phyloP scores from a whole-genome alignment of 768 basidiomycete genomes.

The Sporobolomyces roseus region DNA sequence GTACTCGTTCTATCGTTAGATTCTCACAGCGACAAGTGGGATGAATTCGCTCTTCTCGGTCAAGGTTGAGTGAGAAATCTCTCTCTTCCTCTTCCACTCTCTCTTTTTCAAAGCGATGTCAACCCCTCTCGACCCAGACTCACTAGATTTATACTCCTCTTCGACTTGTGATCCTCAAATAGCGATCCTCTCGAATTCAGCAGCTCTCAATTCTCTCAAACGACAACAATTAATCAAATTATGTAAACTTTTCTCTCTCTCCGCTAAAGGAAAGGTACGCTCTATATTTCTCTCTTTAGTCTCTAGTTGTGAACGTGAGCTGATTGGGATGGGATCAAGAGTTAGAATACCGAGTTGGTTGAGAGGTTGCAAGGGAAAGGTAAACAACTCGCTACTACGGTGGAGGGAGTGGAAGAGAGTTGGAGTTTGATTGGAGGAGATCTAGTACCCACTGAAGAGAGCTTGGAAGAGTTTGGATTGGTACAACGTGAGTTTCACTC shows the following conservation, averaged over 20 bases:
- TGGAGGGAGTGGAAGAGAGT: slow-evolving; percentile 54
- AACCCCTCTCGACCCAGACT: too few relatives aligned
- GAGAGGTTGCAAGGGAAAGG: background rate
- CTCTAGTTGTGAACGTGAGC: background rate
- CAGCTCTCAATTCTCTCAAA: background rate
- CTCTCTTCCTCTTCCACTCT: background rate
- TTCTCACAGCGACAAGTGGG: too few relatives aligned
- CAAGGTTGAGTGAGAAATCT: too few relatives aligned
- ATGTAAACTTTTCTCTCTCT: background rate
- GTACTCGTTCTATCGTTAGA: too few relatives aligned
- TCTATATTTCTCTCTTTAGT: background rate
- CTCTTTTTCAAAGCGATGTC: background rate
- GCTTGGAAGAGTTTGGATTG: too few relatives aligned
- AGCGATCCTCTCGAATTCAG: slow-evolving; percentile 84
- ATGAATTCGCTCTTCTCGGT: too few relatives aligned
- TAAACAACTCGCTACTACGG: background rate
- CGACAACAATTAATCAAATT: background rate
- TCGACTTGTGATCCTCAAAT: background rate
- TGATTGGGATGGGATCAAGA: background rate
- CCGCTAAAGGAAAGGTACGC: background rate
- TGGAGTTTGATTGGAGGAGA: slow-evolving; percentile 86
- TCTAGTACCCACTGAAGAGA: slow-evolving; percentile 80
- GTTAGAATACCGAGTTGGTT: background rate
- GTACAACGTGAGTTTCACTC: too few relatives aligned
- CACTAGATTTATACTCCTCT: too few relatives aligned